These are phyloP conservation scores for Penicillium paneum DNA, from an alignment of 2,329 filamentous ascomycete species.

Conservation along the genomic window DNA sequence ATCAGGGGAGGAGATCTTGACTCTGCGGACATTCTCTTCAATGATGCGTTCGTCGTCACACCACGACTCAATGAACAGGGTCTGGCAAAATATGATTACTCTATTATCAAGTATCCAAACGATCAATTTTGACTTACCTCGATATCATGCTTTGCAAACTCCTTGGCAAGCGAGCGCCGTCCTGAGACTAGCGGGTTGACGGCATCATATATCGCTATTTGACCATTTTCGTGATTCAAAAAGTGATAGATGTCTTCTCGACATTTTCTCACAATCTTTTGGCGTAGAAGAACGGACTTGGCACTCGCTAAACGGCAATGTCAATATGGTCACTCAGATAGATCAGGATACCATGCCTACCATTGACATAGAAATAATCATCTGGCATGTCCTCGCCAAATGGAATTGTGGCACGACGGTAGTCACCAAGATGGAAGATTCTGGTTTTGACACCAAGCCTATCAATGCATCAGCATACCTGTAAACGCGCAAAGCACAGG, in stretches of 20 bases:
- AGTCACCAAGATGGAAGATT: conserved; percentile 96
- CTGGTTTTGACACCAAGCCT: conserved; percentile 96
- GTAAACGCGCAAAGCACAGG: not conserved
- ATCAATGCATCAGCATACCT: conserved; percentile 12
- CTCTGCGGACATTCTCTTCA: conserved; percentile 91
- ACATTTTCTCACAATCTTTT: conserved; percentile 97
- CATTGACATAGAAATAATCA: conserved; percentile 97
- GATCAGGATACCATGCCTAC: conserved; percentile 26
- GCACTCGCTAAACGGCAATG: conserved; percentile 59
- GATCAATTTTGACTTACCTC: conserved; percentile 55
- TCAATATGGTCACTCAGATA: conserved; percentile 18
- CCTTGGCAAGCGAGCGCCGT: conserved; percentile 80
- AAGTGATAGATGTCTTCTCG: conserved; percentile 96
- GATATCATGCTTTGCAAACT: conserved; percentile 96
- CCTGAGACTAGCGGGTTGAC: conserved; percentile 87
- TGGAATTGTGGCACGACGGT: conserved; percentile 85
- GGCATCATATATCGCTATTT: conserved; percentile 97
- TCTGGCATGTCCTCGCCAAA: conserved; percentile 81
- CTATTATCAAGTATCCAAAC: not conserved
- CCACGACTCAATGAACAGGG: conserved; percentile 92
- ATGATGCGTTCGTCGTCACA: conserved; percentile 93
- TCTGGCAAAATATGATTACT: conserved; percentile 51
- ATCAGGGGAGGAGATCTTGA: conserved; percentile 97
- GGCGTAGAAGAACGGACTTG: conserved; percentile 84
- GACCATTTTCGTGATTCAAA: conserved; percentile 93